Evolutionary conservation across 495 filamentous ascomycete genomes (phyloP), one percentile per base, ranked within the genome.

Genomic region (Talaromyces stipitatus): DNA sequence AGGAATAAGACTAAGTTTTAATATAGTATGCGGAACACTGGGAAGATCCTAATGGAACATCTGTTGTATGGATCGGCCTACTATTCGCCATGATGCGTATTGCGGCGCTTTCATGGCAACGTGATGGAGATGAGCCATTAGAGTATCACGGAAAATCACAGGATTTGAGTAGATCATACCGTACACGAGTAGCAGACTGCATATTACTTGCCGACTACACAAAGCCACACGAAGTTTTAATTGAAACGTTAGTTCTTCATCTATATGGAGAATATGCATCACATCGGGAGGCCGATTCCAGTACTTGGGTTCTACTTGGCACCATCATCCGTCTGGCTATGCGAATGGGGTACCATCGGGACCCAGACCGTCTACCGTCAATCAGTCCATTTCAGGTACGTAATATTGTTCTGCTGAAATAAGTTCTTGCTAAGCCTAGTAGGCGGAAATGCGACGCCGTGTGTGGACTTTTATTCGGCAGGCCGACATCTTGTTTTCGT

Each of bases 321-420:
- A 69, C 72, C 14, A 59, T 70, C n/a, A 67, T 81, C 20, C 74
- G 79, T n/a, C 65, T 84, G 2, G 78, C 82, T 57, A 45, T 83
- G 45, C 72, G 74, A 36, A 79, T 81, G 75, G 82, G 80, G n/a
- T 71, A 80, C 20, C 82, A 85, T 57, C 74, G 81, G 18, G 82
- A 85, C 29, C 64, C 66, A 0, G 18, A 38, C 1, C 33, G 63
- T 16, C 56, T 61, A 10, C 29, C 36, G 1, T 59, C 55, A 11
- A 63, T 71, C 24, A 54, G 60, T 4, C 41, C 50, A 20, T 67
- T 73, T 50, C 22, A 48, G 24, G 45, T 48, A 48, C 6, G 45
- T 48, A 5, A 20, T 63, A 71, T 18, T 74, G 66, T 18, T 0
- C 10, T 27, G 22, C 2, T 26, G 10, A 14, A 26, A 7, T 1